Base-by-base conservation (phyloP, 148 eudicot genomes). In the Rhododendron henanense region DNA sequence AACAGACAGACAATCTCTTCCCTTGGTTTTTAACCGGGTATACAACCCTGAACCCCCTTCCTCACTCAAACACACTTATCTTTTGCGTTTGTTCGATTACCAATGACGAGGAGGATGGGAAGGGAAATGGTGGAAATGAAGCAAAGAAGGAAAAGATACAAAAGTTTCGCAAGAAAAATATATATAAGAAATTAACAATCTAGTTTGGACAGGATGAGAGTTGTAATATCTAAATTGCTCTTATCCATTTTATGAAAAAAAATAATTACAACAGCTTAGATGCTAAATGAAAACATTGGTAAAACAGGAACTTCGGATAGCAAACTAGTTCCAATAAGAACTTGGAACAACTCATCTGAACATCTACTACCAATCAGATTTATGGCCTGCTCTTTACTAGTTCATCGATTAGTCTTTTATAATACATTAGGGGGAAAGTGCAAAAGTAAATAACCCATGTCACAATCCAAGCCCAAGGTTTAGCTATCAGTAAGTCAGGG, bases 21-120 rank as follows among this genome's bases (percentile, higher is more conserved):
- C 47, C 19, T 47, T 13, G 77, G 45, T 82, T 61, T 82, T 69
- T 61, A 61, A 82, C 84, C n/a, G 23, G 33, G 73, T 10, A 61
- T 82, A 9, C 47, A 19, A 35, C 84, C 67, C 71, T 67, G 28
- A 31, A 8, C 48, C 71, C 71, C 73, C 31, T 37, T 61, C 71
- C 84, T 35, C 57, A 25, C 65, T 81, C 65, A 81, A 81, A 53
- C 69, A 81, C 83, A 55, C 63, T 69, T 69, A 69, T 10, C 75
- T 28, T 25, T 31, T 31, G 75, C 16, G 7, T 10, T 28, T 31
- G 75, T 28, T 69, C 16, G 6, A 69, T 69, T 28, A 28, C 75
- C 16, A 69, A 28, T 11, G 39, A 28, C 7, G 33, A 69, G 75
- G 14, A 11, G 35, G 75, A 69, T 69, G 75, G 19, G 16, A 28